Evolutionary conservation across 169 alveolate genomes (phyloP).

Genomic region (Perkinsus chesapeaki): DNA sequence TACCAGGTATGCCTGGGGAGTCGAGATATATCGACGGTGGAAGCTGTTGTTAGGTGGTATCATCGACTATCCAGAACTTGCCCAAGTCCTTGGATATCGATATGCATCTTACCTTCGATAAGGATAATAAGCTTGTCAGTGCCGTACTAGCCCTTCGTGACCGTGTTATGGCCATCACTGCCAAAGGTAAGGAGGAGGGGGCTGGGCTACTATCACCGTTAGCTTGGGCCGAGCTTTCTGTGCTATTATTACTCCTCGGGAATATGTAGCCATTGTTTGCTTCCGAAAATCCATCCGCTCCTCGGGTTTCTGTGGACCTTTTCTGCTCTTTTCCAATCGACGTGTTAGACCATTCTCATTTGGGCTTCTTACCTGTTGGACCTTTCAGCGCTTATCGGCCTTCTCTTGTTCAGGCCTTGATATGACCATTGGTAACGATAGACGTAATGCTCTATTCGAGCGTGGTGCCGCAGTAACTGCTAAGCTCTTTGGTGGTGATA

Average conservation of each 20-base stretch:
- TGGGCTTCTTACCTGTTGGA: too few relatives aligned
- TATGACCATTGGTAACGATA: not conserved
- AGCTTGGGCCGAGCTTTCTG: too few relatives aligned
- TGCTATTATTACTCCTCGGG: too few relatives aligned
- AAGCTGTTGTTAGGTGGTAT: not conserved
- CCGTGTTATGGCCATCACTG: not conserved
- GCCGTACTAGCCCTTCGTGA: not conserved
- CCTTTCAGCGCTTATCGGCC: too few relatives aligned
- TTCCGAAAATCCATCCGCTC: too few relatives aligned
- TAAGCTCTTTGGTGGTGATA: not conserved
- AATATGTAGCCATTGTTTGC: too few relatives aligned
- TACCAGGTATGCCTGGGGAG: not conserved
- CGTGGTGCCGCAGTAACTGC: not conserved
- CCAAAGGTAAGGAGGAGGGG: not conserved
- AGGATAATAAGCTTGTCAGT: not conserved
- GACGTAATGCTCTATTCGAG: not conserved
- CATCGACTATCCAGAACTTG: not conserved
- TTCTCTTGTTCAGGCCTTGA: not conserved
- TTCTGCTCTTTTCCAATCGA: not conserved
- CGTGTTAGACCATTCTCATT: not conserved
- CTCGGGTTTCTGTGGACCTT: too few relatives aligned
- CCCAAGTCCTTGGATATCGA: not conserved
- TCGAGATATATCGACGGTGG: not conserved
- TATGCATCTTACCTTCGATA: not conserved
- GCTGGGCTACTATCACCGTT: too few relatives aligned